Conservation (phyloP, 2,329 filamentous ascomycete species). For the Diplodia sapinea region DNA sequence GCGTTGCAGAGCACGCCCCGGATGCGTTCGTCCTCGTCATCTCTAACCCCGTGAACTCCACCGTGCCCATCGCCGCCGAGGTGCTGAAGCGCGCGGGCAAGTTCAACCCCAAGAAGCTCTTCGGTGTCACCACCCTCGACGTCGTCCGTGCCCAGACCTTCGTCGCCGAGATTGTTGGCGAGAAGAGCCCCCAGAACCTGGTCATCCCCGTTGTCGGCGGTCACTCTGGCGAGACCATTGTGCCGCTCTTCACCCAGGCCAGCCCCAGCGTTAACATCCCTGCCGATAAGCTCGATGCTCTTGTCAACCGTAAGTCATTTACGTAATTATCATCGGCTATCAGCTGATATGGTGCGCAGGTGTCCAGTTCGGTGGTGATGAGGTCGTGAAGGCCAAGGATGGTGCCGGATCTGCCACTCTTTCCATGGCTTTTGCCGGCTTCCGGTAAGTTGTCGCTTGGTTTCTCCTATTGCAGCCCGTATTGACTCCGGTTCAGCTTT, state of each 20-base stretch:
- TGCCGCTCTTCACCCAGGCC: slow-evolving; percentile 93
- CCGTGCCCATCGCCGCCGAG: slow-evolving; percentile 95
- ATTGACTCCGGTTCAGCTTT: slow-evolving; percentile 62
- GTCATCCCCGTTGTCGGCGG: slow-evolving; percentile 93
- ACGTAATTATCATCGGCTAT: slow-evolving; percentile 1
- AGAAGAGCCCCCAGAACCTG: slow-evolving; percentile 80
- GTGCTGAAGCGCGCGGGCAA: slow-evolving; percentile 91
- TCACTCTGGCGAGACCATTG: slow-evolving; percentile 97
- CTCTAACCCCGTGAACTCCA: slow-evolving; percentile 99
- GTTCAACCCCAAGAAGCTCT: slow-evolving; percentile 94
- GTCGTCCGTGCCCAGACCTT: slow-evolving; percentile 98
- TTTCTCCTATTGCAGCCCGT: neutral
- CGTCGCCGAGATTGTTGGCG: slow-evolving; percentile 81
- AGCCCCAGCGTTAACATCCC: slow-evolving; percentile 81
- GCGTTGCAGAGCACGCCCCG: slow-evolving; percentile 83
- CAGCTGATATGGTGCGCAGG: slow-evolving; percentile 48
- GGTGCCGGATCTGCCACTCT: slow-evolving; percentile 88
- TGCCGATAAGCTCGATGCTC: slow-evolving; percentile 83
- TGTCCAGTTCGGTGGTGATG: slow-evolving; percentile 96
- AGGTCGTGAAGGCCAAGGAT: slow-evolving; percentile 94
- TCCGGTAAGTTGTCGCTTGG: slow-evolving; percentile 65
- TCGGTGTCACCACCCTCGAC: slow-evolving; percentile 98
- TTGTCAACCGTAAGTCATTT: slow-evolving; percentile 76
- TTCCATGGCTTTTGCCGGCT: slow-evolving; percentile 95
- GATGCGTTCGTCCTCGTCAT: slow-evolving; percentile 97